A percentile compares a stretch with the other conserved stretches of the same genome.
These are phyloP conservation scores for Penicillium maclennaniae DNA, from an alignment of 495 filamentous ascomycete species.

Conservation along the genomic window DNA sequence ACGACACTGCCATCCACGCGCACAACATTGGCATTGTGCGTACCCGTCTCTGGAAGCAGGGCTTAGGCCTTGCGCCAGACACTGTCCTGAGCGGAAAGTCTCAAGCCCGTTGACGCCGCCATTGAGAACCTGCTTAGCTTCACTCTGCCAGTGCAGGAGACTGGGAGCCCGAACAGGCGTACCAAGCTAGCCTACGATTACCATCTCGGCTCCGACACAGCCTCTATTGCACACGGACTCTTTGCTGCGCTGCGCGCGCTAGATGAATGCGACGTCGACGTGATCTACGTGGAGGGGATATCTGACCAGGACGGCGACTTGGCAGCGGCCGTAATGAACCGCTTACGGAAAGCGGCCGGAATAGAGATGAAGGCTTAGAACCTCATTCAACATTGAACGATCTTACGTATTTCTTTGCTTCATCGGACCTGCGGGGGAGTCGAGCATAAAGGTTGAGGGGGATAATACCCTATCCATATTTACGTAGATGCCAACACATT, in stretches of 20 bases:
- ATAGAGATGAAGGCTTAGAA: slow-evolving; percentile 36
- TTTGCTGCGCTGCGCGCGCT: slow-evolving; percentile 86
- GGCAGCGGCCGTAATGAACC: slow-evolving; percentile 95
- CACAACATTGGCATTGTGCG: slow-evolving; percentile 46
- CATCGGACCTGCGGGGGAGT: neutral
- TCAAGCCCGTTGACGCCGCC: slow-evolving; percentile 24
- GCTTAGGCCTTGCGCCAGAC: slow-evolving; percentile 27
- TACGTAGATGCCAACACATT: neutral
- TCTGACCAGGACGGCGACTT: slow-evolving; percentile 68
- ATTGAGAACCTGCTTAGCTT: slow-evolving; percentile 32
- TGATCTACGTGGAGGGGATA: slow-evolving; percentile 91
- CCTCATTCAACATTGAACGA: neutral
- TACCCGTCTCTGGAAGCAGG: slow-evolving; percentile 42
- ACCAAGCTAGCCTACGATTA: slow-evolving; percentile 46
- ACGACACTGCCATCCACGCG: slow-evolving; percentile 34
- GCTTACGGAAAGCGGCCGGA: slow-evolving; percentile 81
- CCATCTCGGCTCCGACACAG: slow-evolving; percentile 61
- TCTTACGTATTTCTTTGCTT: slow-evolving; percentile 10
- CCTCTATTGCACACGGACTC: slow-evolving; percentile 74
- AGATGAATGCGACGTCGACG: slow-evolving; percentile 71
- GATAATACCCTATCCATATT: neutral
- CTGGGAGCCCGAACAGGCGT: slow-evolving; percentile 16
- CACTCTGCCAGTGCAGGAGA: slow-evolving; percentile 28
- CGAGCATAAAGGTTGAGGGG: slow-evolving; percentile 4
- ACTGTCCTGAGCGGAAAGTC: slow-evolving; percentile 22